phyloP scores from a whole-genome alignment of 2,329 filamentous ascomycete species.

The Rutstroemia sp. region DNA sequence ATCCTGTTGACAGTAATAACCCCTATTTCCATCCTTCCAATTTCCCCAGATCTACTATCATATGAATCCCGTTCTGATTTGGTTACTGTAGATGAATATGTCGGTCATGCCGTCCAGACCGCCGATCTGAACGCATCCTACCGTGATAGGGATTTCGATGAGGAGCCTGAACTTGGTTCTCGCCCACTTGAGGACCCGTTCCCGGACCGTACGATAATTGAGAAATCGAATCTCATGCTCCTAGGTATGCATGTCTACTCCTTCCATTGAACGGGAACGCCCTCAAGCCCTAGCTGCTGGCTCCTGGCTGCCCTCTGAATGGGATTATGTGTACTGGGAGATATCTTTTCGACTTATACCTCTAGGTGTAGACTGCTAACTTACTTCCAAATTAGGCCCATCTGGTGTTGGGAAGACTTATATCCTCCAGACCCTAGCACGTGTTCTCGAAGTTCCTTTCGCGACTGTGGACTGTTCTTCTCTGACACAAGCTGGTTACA shows the following conservation, averaged over 20 bases:
- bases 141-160: conserved; percentile 5
- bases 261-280: too few relatives aligned
- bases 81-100: conserved; percentile 44
- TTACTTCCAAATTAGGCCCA: conserved; percentile 46
- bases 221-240: conserved; percentile 91
- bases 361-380: too few relatives aligned
- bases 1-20: conserved; percentile 70
- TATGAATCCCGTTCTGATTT: conserved; percentile 28
- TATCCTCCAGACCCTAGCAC: conserved; percentile 77
- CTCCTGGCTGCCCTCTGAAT: too few relatives aligned
- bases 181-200: conserved; percentile 10
- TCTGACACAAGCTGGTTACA: conserved; percentile 94
- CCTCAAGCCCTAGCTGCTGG: too few relatives aligned
- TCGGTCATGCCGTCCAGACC: conserved; percentile 36
- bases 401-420: conserved; percentile 96
- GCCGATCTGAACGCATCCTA: conserved; percentile 21
- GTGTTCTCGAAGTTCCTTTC: conserved; percentile 90
- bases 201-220: conserved; percentile 42
- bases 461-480: conserved; percentile 94
- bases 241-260: conserved; percentile 34
- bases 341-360: too few relatives aligned
- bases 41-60: not conserved
- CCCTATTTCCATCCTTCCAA: not conserved
- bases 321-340: too few relatives aligned
- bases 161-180: conserved; percentile 18